Evolutionary conservation across 1,284 basidiomycete genomes (phyloP).

Genomic region (Trametes versicolor): DNA sequence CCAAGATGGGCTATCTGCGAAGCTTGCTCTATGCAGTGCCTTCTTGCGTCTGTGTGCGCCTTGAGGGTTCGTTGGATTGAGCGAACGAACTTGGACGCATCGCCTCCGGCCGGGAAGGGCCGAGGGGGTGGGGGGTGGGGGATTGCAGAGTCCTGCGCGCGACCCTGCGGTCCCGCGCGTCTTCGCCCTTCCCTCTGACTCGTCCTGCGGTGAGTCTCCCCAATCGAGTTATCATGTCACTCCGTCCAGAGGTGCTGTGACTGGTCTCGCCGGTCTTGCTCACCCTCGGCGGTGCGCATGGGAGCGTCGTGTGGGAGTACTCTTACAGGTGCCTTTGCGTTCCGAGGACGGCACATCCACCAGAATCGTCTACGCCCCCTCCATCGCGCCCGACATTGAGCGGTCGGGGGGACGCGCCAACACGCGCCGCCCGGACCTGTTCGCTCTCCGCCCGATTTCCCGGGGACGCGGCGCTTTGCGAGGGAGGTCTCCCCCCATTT

Average conservation of each 20-base stretch:
- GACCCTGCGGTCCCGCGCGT: background rate
- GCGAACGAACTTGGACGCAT: background rate
- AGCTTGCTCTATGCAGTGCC: background rate
- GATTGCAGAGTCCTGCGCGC: background rate
- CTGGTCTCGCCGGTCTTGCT: background rate
- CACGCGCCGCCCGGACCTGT: background rate
- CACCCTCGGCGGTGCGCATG: background rate
- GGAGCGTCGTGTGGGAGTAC: background rate
- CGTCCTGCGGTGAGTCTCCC: background rate
- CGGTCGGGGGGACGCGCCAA: background rate
- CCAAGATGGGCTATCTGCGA: background rate
- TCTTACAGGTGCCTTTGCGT: slow-evolving; percentile 12
- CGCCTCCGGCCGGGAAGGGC: background rate
- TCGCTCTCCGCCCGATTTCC: background rate
- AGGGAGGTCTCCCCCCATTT: no score
- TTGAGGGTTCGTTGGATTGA: background rate
- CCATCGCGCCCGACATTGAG: background rate
- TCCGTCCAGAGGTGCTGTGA: background rate
- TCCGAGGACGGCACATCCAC: slow-evolving; percentile 8
- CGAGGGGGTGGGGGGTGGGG: background rate
- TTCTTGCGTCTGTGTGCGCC: background rate
- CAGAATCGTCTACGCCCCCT: background rate
- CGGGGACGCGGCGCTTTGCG: no score
- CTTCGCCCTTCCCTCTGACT: background rate
- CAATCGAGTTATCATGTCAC: background rate